Evolutionary conservation across 441 rosid species (phyloP).

Genomic region (Syzygium syzygioides): DNA sequence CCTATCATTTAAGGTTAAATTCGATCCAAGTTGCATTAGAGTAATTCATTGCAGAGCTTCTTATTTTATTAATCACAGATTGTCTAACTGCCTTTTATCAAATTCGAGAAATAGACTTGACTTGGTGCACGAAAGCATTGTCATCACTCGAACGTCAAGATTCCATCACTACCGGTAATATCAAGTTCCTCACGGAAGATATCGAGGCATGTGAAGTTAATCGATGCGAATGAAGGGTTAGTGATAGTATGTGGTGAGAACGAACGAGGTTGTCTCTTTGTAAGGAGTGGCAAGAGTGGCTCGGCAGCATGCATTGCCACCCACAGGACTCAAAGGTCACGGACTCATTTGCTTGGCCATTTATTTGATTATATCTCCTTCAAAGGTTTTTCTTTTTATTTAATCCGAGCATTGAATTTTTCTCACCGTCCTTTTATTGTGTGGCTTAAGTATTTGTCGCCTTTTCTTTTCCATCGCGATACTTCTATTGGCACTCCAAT

Average conservation of each 20-base stretch:
- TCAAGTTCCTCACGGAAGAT: background rate
- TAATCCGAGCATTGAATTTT: background rate
- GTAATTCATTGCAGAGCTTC: background rate
- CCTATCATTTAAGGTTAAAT: background rate
- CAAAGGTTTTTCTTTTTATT: background rate
- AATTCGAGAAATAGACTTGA: background rate
- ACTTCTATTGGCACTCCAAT: background rate
- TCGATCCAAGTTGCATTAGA: background rate
- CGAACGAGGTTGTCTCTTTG: background rate
- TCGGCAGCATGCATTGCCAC: background rate
- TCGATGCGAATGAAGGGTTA: background rate
- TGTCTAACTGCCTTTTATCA: background rate
- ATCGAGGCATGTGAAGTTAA: background rate
- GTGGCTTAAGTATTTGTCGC: background rate
- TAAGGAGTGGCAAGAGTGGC: background rate
- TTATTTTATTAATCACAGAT: background rate
- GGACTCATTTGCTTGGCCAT: background rate
- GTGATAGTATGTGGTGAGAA: background rate
- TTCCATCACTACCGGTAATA: no score
- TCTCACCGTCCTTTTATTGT: no score
- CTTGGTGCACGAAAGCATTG: background rate
- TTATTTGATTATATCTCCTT: background rate
- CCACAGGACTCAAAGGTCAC: background rate
- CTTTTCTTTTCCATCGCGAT: background rate
- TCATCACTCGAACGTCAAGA: background rate